Percentiles rank a stretch among this genome's conserved stretches.
These are phyloP conservation scores for Nakataea oryzae DNA, from an alignment of 2,329 filamentous ascomycete species.

Conservation along the genomic window DNA sequence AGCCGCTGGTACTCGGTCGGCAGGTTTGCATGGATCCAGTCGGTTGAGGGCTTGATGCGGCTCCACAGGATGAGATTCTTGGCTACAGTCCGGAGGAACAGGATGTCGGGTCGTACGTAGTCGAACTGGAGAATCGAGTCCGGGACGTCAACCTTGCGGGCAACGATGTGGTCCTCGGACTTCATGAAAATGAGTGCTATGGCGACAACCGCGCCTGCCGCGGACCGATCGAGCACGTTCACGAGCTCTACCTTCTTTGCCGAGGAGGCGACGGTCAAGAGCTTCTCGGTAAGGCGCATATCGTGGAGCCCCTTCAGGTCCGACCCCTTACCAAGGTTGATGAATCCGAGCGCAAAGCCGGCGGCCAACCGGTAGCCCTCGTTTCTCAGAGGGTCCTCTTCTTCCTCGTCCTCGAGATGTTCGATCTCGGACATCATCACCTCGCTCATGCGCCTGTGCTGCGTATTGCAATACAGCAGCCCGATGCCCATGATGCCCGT, in stretches of 20 bases:
- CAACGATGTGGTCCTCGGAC: constrained; percentile 77
- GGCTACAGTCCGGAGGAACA: constrained; percentile 80
- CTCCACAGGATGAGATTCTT: constrained; percentile 92
- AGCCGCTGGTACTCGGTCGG: constrained; percentile 55
- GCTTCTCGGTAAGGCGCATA: constrained; percentile 82
- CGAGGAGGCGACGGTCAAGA: constrained; percentile 75
- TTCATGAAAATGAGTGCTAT: constrained; percentile 95
- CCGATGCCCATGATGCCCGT: constrained; percentile 97
- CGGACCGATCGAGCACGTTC: constrained; percentile 85
- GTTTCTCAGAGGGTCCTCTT: constrained; percentile 76
- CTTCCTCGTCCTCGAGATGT: constrained; percentile 69
- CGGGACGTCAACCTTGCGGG: constrained; percentile 86
- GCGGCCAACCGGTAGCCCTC: constrained; percentile 95
- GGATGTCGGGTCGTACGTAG: constrained; percentile 86
- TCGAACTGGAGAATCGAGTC: constrained; percentile 87
- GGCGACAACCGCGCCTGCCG: constrained; percentile 85
- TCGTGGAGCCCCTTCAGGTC: constrained; percentile 85
- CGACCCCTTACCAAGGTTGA: constrained; percentile 86
- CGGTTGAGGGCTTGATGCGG: constrained; percentile 58
- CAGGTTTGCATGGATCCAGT: constrained; percentile 68
- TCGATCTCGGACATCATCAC: constrained; percentile 98
- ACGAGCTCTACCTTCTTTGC: constrained; percentile 87
- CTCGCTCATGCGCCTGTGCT: constrained; percentile 97
- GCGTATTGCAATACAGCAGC: constrained; percentile 84
- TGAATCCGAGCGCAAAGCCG: constrained; percentile 85